Evolutionary conservation across 2,329 filamentous ascomycete species (phyloP).

Genomic region (Aspergillus melleus): DNA sequence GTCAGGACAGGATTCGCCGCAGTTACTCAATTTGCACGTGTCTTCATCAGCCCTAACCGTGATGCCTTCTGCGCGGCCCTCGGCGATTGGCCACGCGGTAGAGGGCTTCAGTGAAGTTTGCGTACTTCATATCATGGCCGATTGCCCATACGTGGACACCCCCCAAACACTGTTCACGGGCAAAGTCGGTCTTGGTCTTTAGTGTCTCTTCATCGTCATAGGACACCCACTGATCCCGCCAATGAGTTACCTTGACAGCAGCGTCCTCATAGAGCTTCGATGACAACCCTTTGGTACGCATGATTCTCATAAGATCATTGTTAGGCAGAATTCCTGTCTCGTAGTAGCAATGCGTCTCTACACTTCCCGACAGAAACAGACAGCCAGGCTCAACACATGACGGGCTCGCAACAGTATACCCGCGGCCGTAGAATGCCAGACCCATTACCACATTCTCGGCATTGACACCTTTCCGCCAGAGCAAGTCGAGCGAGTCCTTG

Average conservation of each 20-base stretch:
- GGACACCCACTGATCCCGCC: slow-evolving; percentile 26
- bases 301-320: slow-evolving; percentile 26
- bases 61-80: no score
- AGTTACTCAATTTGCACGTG: neutral
- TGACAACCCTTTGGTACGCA: slow-evolving; percentile 17
- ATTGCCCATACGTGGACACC: slow-evolving; percentile 25
- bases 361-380: slow-evolving; percentile 18
- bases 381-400: slow-evolving; percentile 11
- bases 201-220: slow-evolving; percentile 41
- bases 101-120: neutral
- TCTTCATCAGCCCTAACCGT: no score
- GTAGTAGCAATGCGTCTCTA: slow-evolving; percentile 22
- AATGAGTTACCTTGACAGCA: slow-evolving; percentile 19
- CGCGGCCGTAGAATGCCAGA: slow-evolving; percentile 14
- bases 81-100: neutral
- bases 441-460: slow-evolving; percentile 11
- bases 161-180: slow-evolving; percentile 32
- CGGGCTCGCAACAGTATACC: slow-evolving; percentile 1
- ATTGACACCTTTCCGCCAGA: slow-evolving; percentile 13
- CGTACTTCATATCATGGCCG: neutral
- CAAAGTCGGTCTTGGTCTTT: slow-evolving; percentile 37
- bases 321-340: slow-evolving; percentile 23
- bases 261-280: slow-evolving; percentile 20
- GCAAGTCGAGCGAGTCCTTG: slow-evolving; percentile 9
- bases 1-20: neutral